These are phyloP conservation scores for Saururus chinensis DNA, from an alignment of 164 flowering plant genomes.

Conservation along the genomic window DNA sequence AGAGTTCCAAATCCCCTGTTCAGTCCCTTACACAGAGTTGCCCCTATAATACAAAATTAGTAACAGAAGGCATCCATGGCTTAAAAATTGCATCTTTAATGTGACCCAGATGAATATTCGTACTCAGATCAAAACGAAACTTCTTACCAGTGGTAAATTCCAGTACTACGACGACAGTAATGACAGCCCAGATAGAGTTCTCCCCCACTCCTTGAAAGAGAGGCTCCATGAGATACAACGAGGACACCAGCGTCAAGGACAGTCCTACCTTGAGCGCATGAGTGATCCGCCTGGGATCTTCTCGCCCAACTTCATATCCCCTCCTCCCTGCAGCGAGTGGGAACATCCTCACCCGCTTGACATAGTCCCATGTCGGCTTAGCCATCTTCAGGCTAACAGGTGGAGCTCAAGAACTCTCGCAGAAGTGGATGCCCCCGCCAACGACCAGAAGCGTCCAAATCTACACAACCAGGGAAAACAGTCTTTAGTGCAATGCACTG, in stretches of 20 bases:
- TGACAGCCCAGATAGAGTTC: constrained; percentile 91
- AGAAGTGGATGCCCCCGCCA: background rate
- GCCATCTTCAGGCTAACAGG: background rate
- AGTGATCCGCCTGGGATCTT: constrained; percentile 63
- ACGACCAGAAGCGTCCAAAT: too few relatives aligned
- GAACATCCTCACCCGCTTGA: constrained; percentile 17
- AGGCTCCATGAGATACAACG: constrained; percentile 69
- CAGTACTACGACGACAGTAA: constrained; percentile 91
- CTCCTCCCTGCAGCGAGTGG: constrained; percentile 16
- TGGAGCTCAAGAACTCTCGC: background rate
- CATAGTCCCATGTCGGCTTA: background rate
- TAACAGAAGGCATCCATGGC: background rate
- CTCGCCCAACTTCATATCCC: constrained; percentile 46
- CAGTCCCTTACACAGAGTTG: constrained; percentile 81
- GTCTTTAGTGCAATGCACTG: background rate
- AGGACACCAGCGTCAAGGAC: constrained; percentile 64
- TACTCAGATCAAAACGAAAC: background rate
- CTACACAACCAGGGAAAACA: too few relatives aligned
- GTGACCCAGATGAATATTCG: background rate
- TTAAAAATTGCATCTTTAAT: background rate
- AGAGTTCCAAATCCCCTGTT: constrained; percentile 89
- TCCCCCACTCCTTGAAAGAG: constrained; percentile 60
- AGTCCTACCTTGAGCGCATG: constrained; percentile 84
- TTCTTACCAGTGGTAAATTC: constrained; percentile 83
- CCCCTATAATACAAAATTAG: constrained; percentile 31